Evolutionary conservation across 192 early-diverging fungal species (phyloP), one percentile per base, ranked within the genome.

Genomic region (Gonapodya sp.): DNA sequence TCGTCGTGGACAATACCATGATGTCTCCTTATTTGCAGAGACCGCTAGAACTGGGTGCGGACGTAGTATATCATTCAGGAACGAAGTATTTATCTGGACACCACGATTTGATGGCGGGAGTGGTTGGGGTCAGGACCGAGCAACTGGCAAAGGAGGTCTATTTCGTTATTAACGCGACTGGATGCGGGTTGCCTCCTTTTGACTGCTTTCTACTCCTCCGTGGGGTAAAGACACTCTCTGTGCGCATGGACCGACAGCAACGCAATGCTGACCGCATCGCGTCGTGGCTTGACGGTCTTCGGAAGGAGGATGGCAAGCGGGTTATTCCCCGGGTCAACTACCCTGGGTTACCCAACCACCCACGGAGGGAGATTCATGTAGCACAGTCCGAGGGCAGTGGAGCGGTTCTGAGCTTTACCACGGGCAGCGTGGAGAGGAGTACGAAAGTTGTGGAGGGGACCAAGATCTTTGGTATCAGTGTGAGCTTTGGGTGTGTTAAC

Each of bases 1-100:
- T 99, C 0, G 95, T 96, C 0, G 97, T 99, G 14, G 97, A 99
- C 80, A 99, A 99, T 84, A 99, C 97, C 72, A 98, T 99, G 96
- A 96, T 98, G 96, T 93, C 91, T n/a, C 97, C 97, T 46, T 94
- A 95, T 79, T 87, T 96, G 35, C 95, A 96, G 84, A 92, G 91
- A 80, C 93, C 96, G 0, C 86, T 99, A 73, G 92, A 94, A 73
- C 87, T 96, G 36, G 97, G 96, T 0, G 96, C 95, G 0, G 96
- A 98, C 85, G 94, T 99, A 75, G 93, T 92, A 30, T 96, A 96
- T 81, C 96, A 99, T 78, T 98, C 96, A 35, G 97, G 95, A 31
- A 99, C 97, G 78, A 99, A 99, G 87, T 99, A 96, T 86, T 90
- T 99, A 18, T 92, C 92, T 34, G 97, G 97, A 1, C 97, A 99